These are phyloP conservation scores for Xylariaceae sp. DNA, from an alignment of 2,329 filamentous ascomycete genomes.

Conservation along the genomic window DNA sequence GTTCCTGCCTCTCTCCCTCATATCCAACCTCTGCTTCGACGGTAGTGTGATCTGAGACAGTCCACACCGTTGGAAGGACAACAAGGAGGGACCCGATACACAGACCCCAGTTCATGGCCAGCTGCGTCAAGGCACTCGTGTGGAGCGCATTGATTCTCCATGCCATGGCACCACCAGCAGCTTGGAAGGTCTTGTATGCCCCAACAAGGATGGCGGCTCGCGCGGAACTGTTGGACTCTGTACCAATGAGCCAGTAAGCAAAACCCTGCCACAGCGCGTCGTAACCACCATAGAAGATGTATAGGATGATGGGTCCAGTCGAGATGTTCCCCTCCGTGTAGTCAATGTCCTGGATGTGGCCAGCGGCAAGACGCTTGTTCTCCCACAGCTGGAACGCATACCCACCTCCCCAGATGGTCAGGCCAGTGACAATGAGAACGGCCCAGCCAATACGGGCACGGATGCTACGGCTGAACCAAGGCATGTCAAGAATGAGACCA, in stretches of 20 bases:
- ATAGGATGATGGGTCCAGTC: constrained; percentile 22
- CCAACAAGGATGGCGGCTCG: constrained; percentile 25
- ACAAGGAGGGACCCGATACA: constrained; percentile 25
- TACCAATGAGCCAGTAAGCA: constrained; percentile 28
- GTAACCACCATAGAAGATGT: constrained; percentile 25
- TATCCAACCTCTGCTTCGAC: constrained; percentile 8
- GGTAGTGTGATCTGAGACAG: constrained; percentile 21
- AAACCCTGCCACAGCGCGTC: constrained; percentile 27
- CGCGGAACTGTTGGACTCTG: constrained; percentile 22
- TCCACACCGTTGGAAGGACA: constrained; percentile 22
- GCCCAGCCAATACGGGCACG: constrained; percentile 27
- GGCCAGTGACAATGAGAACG: constrained; percentile 14
- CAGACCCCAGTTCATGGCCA: constrained; percentile 25
- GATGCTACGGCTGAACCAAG: constrained; percentile 14
- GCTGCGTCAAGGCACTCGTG: constrained; percentile 18
- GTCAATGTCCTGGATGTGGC: constrained; percentile 22
- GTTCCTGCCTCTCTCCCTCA: neutral
- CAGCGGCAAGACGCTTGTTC: constrained; percentile 22
- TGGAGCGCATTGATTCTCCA: constrained; percentile 27
- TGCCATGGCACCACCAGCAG: constrained; percentile 24
- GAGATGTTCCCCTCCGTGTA: constrained; percentile 15
- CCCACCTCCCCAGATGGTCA: constrained; percentile 25
- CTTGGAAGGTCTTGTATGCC: constrained; percentile 27
- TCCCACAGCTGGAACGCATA: constrained; percentile 28
- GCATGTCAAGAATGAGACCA: constrained; percentile 25